These are phyloP conservation scores for Kodamaea anthophila DNA, from an alignment of 1,139 yeast species.

Conservation along the genomic window DNA sequence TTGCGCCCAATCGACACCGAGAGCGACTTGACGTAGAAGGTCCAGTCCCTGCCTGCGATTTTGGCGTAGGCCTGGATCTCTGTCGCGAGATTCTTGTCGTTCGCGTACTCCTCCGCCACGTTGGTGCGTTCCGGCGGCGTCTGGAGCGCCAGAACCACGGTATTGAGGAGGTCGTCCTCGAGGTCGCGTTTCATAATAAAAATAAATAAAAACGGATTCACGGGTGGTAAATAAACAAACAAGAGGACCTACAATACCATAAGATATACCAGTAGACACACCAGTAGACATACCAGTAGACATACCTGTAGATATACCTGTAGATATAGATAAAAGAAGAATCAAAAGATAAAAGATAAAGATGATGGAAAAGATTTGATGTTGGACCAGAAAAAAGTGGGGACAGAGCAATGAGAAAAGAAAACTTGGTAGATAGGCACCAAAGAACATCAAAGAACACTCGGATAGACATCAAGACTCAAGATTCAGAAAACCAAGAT, in stretches of 20 bases:
- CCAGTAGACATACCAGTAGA: too few species aligned
- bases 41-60: slow-evolving; percentile 91
- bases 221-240: too few species aligned
- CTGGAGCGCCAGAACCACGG: slow-evolving; percentile 44
- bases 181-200: slow-evolving; percentile 3
- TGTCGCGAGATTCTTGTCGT: slow-evolving; percentile 68
- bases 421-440: too few species aligned
- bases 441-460: too few species aligned
- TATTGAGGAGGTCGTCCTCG: slow-evolving; percentile 43
- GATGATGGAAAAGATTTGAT: not conserved
- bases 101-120: slow-evolving; percentile 46
- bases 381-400: too few species aligned
- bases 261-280: too few species aligned
- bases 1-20: slow-evolving; percentile 79
- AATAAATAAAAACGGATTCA: not conserved
- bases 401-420: too few species aligned
- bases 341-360: not conserved
- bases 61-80: slow-evolving; percentile 96
- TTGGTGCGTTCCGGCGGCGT: slow-evolving; percentile 47
- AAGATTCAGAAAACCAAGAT: too few species aligned
- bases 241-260: too few species aligned
- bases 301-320: too few species aligned
- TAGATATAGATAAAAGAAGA: too few species aligned
- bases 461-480: too few species aligned
- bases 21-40: slow-evolving; percentile 82